Evolutionary conservation across 1,284 basidiomycete species (phyloP).

Genomic region (Sphagnurus paluster): DNA sequence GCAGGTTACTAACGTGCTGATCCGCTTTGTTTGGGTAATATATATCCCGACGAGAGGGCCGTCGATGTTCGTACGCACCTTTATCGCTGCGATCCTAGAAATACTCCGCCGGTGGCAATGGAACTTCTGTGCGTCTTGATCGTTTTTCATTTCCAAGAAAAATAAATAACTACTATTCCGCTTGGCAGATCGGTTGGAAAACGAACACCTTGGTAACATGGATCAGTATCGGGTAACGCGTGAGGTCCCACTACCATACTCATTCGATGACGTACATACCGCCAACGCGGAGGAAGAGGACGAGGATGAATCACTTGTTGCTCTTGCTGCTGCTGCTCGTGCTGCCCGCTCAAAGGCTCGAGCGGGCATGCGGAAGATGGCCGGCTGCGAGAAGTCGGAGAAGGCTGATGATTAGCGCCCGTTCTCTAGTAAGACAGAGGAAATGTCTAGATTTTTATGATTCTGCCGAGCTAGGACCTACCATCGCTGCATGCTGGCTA

Average conservation of each 20-base stretch:
- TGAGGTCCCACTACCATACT: conserved; percentile 78
- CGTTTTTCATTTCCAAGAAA: background rate
- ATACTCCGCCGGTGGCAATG: conserved; percentile 84
- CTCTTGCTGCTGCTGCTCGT: too few relatives aligned
- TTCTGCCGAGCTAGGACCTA: too few relatives aligned
- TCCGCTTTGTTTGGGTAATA: conserved; percentile 83
- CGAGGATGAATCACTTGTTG: too few relatives aligned
- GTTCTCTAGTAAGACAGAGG: too few relatives aligned
- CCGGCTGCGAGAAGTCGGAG: too few relatives aligned
- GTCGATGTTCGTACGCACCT: conserved; percentile 58
- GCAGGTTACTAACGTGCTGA: conserved; percentile 68
- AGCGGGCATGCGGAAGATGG: too few relatives aligned
- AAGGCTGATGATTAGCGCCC: too few relatives aligned
- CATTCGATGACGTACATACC: conserved; percentile 34
- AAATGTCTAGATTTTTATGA: too few relatives aligned
- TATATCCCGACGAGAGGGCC: conserved; percentile 66
- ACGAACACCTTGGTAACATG: conserved; percentile 84
- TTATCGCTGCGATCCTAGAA: conserved; percentile 74
- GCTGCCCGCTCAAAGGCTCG: too few relatives aligned
- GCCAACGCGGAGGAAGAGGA: conserved; percentile 12
- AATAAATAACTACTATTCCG: conserved; percentile 1
- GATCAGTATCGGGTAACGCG: conserved; percentile 83
- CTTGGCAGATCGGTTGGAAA: conserved; percentile 72
- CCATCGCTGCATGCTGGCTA: too few relatives aligned
- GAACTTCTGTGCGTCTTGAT: conserved; percentile 78